Evolutionary conservation across 805 yeast genomes (phyloP), one percentile per base, ranked within the genome.

Genomic region (Ogataea sp.): DNA sequence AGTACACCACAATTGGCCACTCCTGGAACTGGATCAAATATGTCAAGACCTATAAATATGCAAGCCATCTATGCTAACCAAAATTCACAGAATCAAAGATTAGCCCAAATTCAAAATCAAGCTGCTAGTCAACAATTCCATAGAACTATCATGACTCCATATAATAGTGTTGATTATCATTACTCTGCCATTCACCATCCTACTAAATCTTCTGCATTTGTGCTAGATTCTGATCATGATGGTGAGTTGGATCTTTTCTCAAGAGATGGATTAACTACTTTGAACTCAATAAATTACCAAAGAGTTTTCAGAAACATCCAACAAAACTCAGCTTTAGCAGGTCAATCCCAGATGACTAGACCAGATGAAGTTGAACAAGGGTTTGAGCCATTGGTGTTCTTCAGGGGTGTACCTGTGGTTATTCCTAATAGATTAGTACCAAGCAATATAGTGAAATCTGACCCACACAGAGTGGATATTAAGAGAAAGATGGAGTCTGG

Each of bases 341-440:
- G 14, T 21, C 14, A n/a, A 17, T 13, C 18, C 3, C 8, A 7
- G 6, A 11, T 37, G 13, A 17, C 11, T 17, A 49, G 44, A 39
- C 49, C 50, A 5, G 51, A 48, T 23, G 55, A 49, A 14, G 40
- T 38, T n/a, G 34, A 39, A 7, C 41, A 39, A 15, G 25, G 28
- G 2, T 48, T 45, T 29, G 31, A 45, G 13, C 75, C 77, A 28
- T 50, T 75, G 14, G 54, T 83, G 15, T 83, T 88, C 84, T 81
- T 75, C 55, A 68, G 80, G 49, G 75, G 84, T 1, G 82, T 88
- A 2, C 83, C 87, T 20, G 62, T 72, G 10, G 61, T 67, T 24
- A 52, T 74, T 16, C 52, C 62, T 6, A 65, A 63, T 43, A 53
- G 80, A 42, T 41, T 70, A 20, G 41, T 55, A 38, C 58, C 50